Evolutionary conservation across 139 green algal species (phyloP).

Genomic region (Auxenochlorella protothecoides): DNA sequence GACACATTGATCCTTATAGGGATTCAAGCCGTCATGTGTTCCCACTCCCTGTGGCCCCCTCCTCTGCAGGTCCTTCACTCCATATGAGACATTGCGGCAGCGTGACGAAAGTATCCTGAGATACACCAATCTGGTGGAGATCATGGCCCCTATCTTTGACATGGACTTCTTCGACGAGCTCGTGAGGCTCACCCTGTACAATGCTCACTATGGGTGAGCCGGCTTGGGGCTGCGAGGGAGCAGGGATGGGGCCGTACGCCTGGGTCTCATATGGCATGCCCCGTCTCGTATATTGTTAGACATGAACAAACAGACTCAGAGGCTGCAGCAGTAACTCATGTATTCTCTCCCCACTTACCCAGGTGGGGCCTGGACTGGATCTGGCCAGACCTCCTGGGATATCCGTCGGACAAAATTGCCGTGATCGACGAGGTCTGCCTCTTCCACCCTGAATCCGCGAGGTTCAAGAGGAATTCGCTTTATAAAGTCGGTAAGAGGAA

Average conservation of each 20-base stretch:
- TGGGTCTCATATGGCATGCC: too few relatives aligned
- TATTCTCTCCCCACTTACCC: too few relatives aligned
- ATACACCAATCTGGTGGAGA: constrained; percentile 13
- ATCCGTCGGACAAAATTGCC: constrained; percentile 16
- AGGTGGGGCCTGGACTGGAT: constrained; percentile 17
- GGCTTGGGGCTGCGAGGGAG: too few relatives aligned
- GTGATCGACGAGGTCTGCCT: constrained; percentile 36
- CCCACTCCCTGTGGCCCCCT: too few relatives aligned
- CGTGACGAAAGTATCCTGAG: background rate
- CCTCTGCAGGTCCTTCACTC: too few relatives aligned
- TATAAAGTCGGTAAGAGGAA: background rate
- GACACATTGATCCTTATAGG: too few relatives aligned
- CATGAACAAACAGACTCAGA: too few relatives aligned
- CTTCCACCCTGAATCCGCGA: constrained; percentile 5
- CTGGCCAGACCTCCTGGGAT: constrained; percentile 30
- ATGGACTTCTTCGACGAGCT: constrained; percentile 26
- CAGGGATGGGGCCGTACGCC: too few relatives aligned
- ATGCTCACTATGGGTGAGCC: constrained; percentile 10
- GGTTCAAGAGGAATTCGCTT: background rate
- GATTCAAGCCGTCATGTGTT: too few relatives aligned
- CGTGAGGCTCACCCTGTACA: constrained; percentile 11
- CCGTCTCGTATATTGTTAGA: too few relatives aligned
- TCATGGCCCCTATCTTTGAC: constrained; percentile 29
- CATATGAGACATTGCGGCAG: too few relatives aligned
- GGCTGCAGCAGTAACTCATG: too few relatives aligned